phyloP scores from a whole-genome alignment of 2,329 filamentous ascomycete species.

The Trichoderma breve region DNA sequence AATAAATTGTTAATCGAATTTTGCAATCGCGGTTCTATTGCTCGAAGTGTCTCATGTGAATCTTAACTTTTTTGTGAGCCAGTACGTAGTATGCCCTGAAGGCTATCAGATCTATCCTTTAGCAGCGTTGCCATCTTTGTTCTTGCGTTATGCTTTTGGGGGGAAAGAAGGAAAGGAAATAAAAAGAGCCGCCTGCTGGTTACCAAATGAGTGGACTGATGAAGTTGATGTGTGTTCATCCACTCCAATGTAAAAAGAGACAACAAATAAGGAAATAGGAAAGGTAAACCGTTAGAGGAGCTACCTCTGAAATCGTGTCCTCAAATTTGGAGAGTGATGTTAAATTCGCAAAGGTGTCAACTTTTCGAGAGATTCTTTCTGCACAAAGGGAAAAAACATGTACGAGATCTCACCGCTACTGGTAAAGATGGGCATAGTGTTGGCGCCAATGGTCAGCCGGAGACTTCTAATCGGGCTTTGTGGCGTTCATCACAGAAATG shows the following conservation, averaged over 20 bases:
- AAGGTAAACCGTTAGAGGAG: not conserved
- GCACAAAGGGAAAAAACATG: not conserved
- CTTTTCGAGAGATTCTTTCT: not conserved
- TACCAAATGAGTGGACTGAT: not conserved
- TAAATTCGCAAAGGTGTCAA: not conserved
- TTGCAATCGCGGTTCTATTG: not conserved
- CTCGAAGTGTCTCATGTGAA: not conserved
- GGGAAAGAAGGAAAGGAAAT: not conserved
- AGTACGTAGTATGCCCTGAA: not conserved
- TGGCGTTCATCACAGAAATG: conserved; percentile 26
- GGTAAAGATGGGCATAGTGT: conserved; percentile 21
- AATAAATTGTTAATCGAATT: not conserved
- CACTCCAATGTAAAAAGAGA: not conserved
- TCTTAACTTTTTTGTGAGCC: not conserved
- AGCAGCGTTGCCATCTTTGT: not conserved
- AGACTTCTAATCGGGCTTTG: conserved; percentile 30
- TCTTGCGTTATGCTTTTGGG: not conserved
- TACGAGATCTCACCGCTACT: not conserved
- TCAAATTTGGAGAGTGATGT: not conserved
- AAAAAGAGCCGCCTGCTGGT: not conserved
- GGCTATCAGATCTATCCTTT: not conserved
- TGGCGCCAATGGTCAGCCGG: conserved; percentile 30
- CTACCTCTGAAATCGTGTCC: no score
- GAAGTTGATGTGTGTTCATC: not conserved
- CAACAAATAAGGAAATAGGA: not conserved